These are phyloP conservation scores for Malus asiatica DNA, from an alignment of 306 rosid genomes.

Conservation along the genomic window DNA sequence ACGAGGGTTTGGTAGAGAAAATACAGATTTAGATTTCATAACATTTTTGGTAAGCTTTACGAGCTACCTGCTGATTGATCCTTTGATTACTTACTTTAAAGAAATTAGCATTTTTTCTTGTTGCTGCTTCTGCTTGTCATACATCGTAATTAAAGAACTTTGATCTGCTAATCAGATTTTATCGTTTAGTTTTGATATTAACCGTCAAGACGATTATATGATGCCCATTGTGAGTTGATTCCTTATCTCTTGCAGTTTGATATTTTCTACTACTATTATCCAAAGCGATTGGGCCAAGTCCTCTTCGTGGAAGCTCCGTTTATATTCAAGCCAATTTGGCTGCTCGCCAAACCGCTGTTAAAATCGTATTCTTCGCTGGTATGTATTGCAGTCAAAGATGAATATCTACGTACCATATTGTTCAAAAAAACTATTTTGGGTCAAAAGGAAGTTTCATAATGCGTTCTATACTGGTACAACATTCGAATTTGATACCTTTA, in stretches of 20 bases:
- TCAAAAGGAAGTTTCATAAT: neutral
- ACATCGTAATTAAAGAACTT: neutral
- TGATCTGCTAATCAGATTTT: neutral
- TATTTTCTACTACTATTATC: slow-evolving; percentile 80
- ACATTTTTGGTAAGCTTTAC: slow-evolving; percentile 61
- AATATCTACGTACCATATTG: neutral
- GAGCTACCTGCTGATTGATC: slow-evolving; percentile 4
- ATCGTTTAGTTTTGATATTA: neutral
- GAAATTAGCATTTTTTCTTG: neutral
- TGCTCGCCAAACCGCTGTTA: slow-evolving; percentile 62
- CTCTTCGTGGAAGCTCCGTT: slow-evolving; percentile 85
- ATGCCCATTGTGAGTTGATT: slow-evolving; percentile 2
- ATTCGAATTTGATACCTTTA: neutral
- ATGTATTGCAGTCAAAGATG: slow-evolving; percentile 17
- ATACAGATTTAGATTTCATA: slow-evolving; percentile 68
- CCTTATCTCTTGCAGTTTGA: slow-evolving; percentile 53
- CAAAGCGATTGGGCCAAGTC: slow-evolving; percentile 70
- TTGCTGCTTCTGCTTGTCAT: neutral
- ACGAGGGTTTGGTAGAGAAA: slow-evolving; percentile 60
- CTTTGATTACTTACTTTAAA: slow-evolving; percentile 1
- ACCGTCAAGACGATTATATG: neutral
- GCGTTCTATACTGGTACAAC: neutral
- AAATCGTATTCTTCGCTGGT: slow-evolving; percentile 86
- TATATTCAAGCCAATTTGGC: slow-evolving; percentile 89
- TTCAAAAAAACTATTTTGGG: neutral